A percentile compares a stretch with the other conserved stretches of the same genome.
Evolutionary conservation across 257 asterid species (phyloP).

Genomic region (Solanum chilense): DNA sequence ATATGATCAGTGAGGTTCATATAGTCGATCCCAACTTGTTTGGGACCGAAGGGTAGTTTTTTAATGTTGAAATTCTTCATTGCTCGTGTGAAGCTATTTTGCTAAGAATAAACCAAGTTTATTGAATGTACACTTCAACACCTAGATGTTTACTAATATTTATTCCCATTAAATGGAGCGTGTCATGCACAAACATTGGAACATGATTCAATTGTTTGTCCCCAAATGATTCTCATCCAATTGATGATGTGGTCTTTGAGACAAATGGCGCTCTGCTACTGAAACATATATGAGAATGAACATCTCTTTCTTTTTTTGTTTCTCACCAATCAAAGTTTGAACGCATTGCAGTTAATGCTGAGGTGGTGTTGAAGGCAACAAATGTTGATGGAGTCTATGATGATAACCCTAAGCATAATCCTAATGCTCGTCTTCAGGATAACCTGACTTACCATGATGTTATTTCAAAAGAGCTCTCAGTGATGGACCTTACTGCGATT

Average conservation of each 20-base stretch:
- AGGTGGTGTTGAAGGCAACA: conserved; percentile 95
- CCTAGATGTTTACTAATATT: background rate
- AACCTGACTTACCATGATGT: conserved; percentile 74
- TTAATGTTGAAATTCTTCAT: background rate
- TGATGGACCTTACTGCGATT: conserved; percentile 95
- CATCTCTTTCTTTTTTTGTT: background rate
- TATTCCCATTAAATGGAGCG: background rate
- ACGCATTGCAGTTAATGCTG: conserved; percentile 62
- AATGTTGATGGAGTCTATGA: conserved; percentile 92
- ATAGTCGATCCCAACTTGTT: background rate
- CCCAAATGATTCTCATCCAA: background rate
- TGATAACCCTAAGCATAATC: conserved; percentile 61
- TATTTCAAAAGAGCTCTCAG: conserved; percentile 72
- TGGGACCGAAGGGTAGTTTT: background rate
- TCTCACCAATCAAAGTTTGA: background rate
- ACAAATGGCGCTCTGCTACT: background rate
- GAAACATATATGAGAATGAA: background rate
- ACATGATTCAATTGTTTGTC: background rate
- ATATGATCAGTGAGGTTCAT: background rate
- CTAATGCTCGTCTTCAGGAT: conserved; percentile 66
- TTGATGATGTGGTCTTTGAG: background rate
- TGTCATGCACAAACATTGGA: background rate
- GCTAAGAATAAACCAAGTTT: background rate
- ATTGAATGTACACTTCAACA: background rate
- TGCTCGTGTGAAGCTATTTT: background rate